A percentile compares a stretch with the other conserved stretches of the same genome.
phyloP scores from a whole-genome alignment of 768 basidiomycete species.

The Podaxis sp. region DNA sequence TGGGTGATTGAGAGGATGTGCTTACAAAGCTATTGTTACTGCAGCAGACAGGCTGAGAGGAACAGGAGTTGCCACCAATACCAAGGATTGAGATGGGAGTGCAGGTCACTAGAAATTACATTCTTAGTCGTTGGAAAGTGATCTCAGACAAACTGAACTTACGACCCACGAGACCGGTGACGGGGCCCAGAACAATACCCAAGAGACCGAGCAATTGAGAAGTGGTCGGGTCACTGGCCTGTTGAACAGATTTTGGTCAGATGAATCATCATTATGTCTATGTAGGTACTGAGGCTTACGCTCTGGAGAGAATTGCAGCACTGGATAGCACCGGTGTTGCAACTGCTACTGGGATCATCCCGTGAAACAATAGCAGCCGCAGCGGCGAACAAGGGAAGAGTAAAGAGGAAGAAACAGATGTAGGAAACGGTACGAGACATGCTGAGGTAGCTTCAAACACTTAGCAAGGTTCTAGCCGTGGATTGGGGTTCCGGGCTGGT shows the following conservation, averaged over 20 bases:
- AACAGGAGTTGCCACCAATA: constrained; percentile 21
- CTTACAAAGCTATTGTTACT: constrained; percentile 25
- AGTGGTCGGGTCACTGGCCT: background rate
- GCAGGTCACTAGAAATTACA: constrained; percentile 17
- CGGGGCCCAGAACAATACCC: constrained; percentile 15
- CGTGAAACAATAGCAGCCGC: constrained; percentile 18
- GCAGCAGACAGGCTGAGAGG: constrained; percentile 33
- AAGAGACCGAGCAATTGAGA: constrained; percentile 11
- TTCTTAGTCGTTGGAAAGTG: too few species aligned
- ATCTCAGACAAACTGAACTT: background rate
- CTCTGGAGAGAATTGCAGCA: constrained; percentile 22
- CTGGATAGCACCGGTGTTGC: constrained; percentile 12
- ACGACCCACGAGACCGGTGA: constrained; percentile 24
- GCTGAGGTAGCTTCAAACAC: too few species aligned
- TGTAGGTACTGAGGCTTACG: background rate
- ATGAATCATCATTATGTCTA: too few species aligned
- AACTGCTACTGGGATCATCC: background rate
- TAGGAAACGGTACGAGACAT: too few species aligned
- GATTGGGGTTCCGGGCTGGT: too few species aligned
- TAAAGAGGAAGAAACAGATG: constrained; percentile 13
- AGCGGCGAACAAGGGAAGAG: constrained; percentile 24
- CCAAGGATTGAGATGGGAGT: constrained; percentile 21
- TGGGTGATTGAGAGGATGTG: background rate
- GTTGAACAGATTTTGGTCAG: background rate
- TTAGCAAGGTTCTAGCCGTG: too few species aligned